These are phyloP conservation scores for Mycena capillaripes DNA, from an alignment of 768 basidiomycete species.

Conservation along the genomic window DNA sequence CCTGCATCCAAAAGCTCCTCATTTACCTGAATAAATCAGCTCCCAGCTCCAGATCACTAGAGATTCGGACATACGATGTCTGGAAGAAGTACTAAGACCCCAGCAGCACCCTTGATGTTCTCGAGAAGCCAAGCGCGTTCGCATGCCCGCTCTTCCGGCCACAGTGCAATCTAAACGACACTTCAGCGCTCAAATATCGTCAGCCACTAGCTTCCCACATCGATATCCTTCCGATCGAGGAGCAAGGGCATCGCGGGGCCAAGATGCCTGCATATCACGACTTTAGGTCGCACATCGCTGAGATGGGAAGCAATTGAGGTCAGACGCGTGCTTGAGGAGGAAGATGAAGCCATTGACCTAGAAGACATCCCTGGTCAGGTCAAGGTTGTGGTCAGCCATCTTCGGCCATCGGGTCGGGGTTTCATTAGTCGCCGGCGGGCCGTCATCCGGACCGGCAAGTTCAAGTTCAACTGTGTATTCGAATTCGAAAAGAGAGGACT, in stretches of 20 bases:
- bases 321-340: constrained; percentile 14
- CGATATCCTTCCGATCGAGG: constrained; percentile 17
- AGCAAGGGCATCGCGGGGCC: constrained; percentile 36
- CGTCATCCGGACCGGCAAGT: too few species aligned
- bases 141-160: constrained; percentile 68
- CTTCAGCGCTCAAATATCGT: too few species aligned
- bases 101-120: constrained; percentile 76
- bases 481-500: too few species aligned
- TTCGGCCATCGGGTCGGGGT: too few species aligned
- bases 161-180: constrained; percentile 53
- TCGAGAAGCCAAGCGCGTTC: constrained; percentile 81
- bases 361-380: constrained; percentile 22
- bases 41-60: constrained; percentile 14
- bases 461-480: too few species aligned
- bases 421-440: too few species aligned
- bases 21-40: constrained; percentile 67
- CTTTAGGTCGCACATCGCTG: constrained; percentile 27
- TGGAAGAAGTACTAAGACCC: constrained; percentile 72
- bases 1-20: constrained; percentile 77
- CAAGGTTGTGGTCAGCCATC: neutral
- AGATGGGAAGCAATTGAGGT: constrained; percentile 26
- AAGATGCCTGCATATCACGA: constrained; percentile 34
- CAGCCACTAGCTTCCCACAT: neutral
- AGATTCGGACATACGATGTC: constrained; percentile 69
- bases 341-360: constrained; percentile 29